phyloP scores from a whole-genome alignment of 345 rosid genomes.

The Gossypium longicalyx region DNA sequence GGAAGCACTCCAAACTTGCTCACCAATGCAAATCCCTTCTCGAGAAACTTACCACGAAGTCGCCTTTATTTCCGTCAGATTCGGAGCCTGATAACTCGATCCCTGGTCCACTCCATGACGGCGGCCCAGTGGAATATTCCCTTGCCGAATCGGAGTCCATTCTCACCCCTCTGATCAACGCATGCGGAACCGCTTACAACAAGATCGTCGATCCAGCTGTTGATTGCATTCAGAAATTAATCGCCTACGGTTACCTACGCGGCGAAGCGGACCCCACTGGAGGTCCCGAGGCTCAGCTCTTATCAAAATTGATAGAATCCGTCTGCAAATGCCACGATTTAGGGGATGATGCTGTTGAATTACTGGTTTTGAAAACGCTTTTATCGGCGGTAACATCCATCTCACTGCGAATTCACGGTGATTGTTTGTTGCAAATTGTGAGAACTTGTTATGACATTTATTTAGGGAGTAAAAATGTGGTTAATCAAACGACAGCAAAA shows the following conservation, averaged over 20 bases:
- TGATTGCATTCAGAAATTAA: conserved; percentile 85
- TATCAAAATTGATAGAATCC: conserved; percentile 65
- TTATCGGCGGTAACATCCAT: conserved; percentile 85
- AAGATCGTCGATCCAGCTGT: conserved; percentile 94
- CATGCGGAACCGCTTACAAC: conserved; percentile 56
- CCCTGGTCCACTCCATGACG: conserved; percentile 87
- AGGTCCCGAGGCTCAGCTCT: conserved; percentile 58
- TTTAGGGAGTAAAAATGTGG: conserved; percentile 81
- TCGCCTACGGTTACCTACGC: conserved; percentile 89
- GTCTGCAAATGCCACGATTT: conserved; percentile 82
- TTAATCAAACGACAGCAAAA: conserved; percentile 91
- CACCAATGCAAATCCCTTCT: conserved; percentile 91
- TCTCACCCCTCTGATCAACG: conserved; percentile 79
- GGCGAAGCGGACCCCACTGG: conserved; percentile 94
- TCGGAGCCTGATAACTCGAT: conserved; percentile 57
- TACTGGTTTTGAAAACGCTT: conserved; percentile 69
- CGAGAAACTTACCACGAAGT: conserved; percentile 43
- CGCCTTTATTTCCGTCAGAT: conserved; percentile 40
- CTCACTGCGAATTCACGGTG: conserved; percentile 85
- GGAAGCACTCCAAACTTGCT: conserved; percentile 91
- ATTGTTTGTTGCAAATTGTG: conserved; percentile 79
- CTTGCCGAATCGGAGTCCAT: conserved; percentile 79
- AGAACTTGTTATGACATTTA: conserved; percentile 95
- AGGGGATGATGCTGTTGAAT: conserved; percentile 77
- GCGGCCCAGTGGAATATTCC: conserved; percentile 59